Percentiles rank a stretch among this genome's conserved stretches.
phyloP scores from a whole-genome alignment of 2,329 filamentous ascomycete genomes.

The Aspergillus versicolor region DNA sequence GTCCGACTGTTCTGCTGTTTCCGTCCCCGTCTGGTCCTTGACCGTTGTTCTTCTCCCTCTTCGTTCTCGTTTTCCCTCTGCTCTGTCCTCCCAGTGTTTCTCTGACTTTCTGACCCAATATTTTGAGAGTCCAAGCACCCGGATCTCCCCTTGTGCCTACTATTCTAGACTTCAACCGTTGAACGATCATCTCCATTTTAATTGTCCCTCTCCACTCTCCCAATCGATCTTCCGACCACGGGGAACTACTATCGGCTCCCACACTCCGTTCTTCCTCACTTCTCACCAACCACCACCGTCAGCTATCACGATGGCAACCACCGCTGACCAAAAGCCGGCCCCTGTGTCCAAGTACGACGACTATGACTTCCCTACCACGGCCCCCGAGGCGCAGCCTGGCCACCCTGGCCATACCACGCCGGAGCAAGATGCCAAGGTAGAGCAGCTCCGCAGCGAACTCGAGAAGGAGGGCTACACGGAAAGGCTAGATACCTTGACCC shows the following conservation, averaged over 20 bases:
- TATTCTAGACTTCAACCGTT: constrained; percentile 1
- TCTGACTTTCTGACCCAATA: constrained; percentile 1
- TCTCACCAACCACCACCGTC: constrained; percentile 1
- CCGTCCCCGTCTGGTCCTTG: constrained; percentile 8
- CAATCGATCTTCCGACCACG: constrained; percentile 15
- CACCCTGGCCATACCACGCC: constrained; percentile 85
- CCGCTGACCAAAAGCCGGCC: constrained; percentile 38
- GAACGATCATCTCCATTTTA: constrained; percentile 2
- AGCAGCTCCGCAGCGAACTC: constrained; percentile 79
- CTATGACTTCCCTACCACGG: constrained; percentile 86
- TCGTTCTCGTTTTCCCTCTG: constrained; percentile 3
- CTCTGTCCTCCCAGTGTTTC: constrained; percentile 7
- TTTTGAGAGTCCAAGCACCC: constrained; percentile 1
- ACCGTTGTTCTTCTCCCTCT: constrained; percentile 11
- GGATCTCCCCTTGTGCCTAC: constrained; percentile 3
- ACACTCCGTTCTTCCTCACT: background rate
- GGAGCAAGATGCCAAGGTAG: constrained; percentile 84
- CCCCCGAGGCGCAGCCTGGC: constrained; percentile 68
- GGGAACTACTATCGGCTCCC: constrained; percentile 5
- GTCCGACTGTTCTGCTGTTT: constrained; percentile 10
- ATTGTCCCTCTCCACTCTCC: constrained; percentile 19
- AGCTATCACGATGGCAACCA: constrained; percentile 30
- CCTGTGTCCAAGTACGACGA: constrained; percentile 91
- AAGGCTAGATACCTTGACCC: constrained; percentile 84
- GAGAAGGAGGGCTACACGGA: constrained; percentile 80